phyloP scores from a whole-genome alignment of 768 basidiomycete genomes.

The Grammothele lineata region DNA sequence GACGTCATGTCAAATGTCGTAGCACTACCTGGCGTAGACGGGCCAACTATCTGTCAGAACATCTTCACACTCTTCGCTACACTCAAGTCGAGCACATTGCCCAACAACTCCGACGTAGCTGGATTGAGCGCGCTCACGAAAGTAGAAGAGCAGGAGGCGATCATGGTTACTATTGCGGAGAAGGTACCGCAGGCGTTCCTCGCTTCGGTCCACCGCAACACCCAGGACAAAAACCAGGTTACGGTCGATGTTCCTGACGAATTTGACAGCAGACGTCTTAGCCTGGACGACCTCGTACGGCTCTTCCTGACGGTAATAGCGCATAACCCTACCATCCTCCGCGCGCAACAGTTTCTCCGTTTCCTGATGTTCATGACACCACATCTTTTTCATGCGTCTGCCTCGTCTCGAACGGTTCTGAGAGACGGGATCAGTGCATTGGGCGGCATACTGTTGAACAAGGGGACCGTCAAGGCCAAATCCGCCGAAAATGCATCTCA shows the following conservation, averaged over 20 bases:
- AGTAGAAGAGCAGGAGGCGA: conserved; percentile 63
- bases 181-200: conserved; percentile 71
- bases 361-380: conserved; percentile 56
- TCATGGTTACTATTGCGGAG: conserved; percentile 65
- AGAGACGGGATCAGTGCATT: conserved; percentile 69
- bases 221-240: conserved; percentile 34
- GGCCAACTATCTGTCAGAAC: conserved; percentile 48
- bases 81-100: conserved; percentile 36
- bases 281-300: conserved; percentile 62
- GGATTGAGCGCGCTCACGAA: conserved; percentile 65
- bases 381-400: conserved; percentile 52
- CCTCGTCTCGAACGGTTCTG: conserved; percentile 48
- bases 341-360: conserved; percentile 67
- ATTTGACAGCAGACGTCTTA: conserved; percentile 53
- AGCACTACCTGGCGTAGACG: conserved; percentile 44
- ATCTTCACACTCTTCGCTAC: conserved; percentile 58
- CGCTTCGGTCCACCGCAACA: conserved; percentile 41
- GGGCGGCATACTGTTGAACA: conserved; percentile 47
- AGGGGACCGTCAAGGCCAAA: conserved; percentile 42
- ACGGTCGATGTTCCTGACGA: conserved; percentile 43
- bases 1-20: conserved; percentile 57
- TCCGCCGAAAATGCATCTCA: conserved; percentile 8
- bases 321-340: conserved; percentile 60
- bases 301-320: conserved; percentile 79
- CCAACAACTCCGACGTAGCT: conserved; percentile 48